Evolutionary conservation across 805 yeast genomes (phyloP).

Genomic region (Pichia exigua): DNA sequence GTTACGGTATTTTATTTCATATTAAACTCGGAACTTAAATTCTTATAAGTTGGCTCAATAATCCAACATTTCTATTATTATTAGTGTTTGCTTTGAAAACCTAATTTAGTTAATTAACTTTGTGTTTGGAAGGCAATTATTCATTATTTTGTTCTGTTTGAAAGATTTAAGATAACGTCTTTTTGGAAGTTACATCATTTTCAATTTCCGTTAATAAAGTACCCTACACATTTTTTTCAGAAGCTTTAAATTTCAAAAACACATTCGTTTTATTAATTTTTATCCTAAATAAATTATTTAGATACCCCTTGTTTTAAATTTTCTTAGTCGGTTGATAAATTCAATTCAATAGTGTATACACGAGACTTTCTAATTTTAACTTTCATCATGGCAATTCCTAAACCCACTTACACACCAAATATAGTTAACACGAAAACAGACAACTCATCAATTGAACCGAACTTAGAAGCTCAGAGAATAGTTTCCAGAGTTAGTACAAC

Average conservation of each 20-base stretch:
- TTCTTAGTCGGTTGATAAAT: too few species aligned
- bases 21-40: not conserved
- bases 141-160: not conserved
- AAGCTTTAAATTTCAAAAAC: too few species aligned
- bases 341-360: too few species aligned
- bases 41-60: not conserved
- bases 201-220: too few species aligned
- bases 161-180: not conserved
- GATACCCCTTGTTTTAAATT: not conserved
- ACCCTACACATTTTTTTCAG: too few species aligned
- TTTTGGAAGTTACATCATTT: not conserved
- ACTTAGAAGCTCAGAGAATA: not conserved
- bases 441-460: not conserved
- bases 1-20: not conserved
- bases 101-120: too few species aligned
- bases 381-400: not conserved
- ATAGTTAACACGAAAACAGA: not conserved
- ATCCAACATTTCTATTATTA: not conserved
- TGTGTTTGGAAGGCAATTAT: not conserved
- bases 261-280: not conserved
- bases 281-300: too few species aligned
- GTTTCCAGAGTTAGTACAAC: not conserved
- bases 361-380: too few species aligned
- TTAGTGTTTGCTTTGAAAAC: not conserved
- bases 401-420: not conserved